Percentiles rank a stretch among this genome's conserved stretches.
These are phyloP conservation scores for Sclerotinia spermophila DNA, from an alignment of 2,329 filamentous ascomycete species.

Conservation along the genomic window DNA sequence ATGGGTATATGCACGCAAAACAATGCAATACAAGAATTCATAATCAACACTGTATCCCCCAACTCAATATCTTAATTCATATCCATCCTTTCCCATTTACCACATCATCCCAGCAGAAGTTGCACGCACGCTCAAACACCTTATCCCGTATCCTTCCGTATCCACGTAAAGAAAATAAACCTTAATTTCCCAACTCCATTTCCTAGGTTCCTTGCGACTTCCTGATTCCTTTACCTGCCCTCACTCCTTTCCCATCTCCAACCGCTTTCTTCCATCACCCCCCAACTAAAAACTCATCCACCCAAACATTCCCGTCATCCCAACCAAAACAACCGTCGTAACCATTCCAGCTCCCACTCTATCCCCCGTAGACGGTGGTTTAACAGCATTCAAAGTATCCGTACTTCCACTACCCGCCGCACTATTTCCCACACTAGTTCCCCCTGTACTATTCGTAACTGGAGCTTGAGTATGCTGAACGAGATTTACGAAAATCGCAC, in stretches of 20 bases:
- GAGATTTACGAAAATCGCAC: constrained; percentile 50
- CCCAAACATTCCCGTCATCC: constrained; percentile 36
- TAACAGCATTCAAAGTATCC: constrained; percentile 20
- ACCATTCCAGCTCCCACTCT: constrained; percentile 43
- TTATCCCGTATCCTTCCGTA: background rate
- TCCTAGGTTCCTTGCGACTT: too few relatives aligned
- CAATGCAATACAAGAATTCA: constrained; percentile 1
- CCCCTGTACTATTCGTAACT: constrained; percentile 38
- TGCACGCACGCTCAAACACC: background rate
- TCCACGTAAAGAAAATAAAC: background rate
- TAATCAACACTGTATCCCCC: background rate
- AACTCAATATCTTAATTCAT: background rate
- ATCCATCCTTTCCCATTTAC: background rate
- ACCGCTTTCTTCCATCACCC: background rate
- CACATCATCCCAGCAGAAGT: background rate
- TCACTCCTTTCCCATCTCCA: background rate
- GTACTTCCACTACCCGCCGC: constrained; percentile 27
- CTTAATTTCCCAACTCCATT: constrained; percentile 10
- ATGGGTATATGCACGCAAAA: background rate
- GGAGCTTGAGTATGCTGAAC: constrained; percentile 30
- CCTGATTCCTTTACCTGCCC: background rate
- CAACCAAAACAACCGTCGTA: constrained; percentile 38
- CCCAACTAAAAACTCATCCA: constrained; percentile 37
- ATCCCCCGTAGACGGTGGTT: constrained; percentile 39
- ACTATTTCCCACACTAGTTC: constrained; percentile 36